Base-by-base conservation (phyloP, 768 basidiomycete genomes). In the Lentinula boryana region DNA sequence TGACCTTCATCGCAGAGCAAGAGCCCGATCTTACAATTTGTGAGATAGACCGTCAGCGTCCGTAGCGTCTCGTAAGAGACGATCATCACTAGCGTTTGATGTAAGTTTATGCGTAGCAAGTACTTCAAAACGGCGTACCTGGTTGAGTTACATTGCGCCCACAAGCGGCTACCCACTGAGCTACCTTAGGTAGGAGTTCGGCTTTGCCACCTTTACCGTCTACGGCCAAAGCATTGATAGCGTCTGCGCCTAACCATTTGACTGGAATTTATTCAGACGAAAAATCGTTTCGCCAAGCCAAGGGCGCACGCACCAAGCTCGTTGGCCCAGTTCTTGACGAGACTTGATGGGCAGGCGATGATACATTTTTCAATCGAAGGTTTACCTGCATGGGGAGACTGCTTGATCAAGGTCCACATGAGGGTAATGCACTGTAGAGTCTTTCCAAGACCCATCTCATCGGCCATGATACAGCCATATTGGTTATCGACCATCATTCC, bases 291-390 rank as follows among this genome's bases (percentile, higher is more conserved):
- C 21, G 7, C 27, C 8, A 43, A 8, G 35, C 18, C 16, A 55
- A 48, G 41, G 51, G 32, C 44, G 2, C 36, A 75, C 81, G 56
- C 63, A 88, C 95, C 84, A 32, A 98, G 79, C 74, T 99, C 97
- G 70, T 98, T 98, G 0, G 93, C 96, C 97, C 97, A 99, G 67
- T 98, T 98, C 70, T 91, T 92, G 33, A 99, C 97, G 62, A 99
- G 76, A 79, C 93, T 96, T 8, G 94, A 92, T 0, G 97, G 97
- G 72, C 97, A 99, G 0, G 87, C 95, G 66, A 99, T 97, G 70
- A 99, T 95, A 62, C 91, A 95, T 73, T 98, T 99, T 69, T 98
- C 96, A 64, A 98, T 95, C 0, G 91, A 87, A 1, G 88, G 80
- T 72, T 89, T 97, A 32, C 89, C 85, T 0, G 95, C 78, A 56